These are phyloP conservation scores for Arthrobotrys pseudoclavata DNA, from an alignment of 2,329 filamentous ascomycete genomes.

Conservation along the genomic window DNA sequence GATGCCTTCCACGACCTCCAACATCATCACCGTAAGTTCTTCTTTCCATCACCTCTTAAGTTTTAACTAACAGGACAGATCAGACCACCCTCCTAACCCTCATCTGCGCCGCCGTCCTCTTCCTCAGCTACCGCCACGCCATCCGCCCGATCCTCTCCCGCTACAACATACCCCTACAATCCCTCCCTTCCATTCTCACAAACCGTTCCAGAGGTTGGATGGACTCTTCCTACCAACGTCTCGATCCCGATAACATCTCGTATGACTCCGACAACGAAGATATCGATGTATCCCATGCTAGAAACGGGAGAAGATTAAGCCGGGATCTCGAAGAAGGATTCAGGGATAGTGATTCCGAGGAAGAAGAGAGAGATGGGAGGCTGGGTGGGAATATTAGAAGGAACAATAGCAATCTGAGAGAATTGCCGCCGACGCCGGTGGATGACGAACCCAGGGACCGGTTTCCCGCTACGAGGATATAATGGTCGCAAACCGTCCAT, in stretches of 20 bases:
- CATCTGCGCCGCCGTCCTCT: constrained; percentile 56
- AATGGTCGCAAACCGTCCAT: neutral
- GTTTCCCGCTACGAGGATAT: constrained; percentile 54
- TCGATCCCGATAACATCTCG: constrained; percentile 42
- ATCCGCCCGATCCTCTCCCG: constrained; percentile 57
- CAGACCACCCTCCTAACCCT: constrained; percentile 58
- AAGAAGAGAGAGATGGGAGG: constrained; percentile 45
- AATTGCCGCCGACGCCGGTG: constrained; percentile 53
- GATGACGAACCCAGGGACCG: constrained; percentile 41
- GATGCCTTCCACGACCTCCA: constrained; percentile 58
- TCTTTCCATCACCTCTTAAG: neutral
- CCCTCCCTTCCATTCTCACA: constrained; percentile 53
- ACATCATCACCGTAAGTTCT: constrained; percentile 58
- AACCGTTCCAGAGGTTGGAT: constrained; percentile 57
- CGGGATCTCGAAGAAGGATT: constrained; percentile 56
- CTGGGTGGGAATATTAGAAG: constrained; percentile 37
- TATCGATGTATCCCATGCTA: constrained; percentile 20
- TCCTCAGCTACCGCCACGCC: constrained; percentile 57
- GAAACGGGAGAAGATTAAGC: constrained; percentile 22
- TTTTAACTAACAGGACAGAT: constrained; percentile 9
- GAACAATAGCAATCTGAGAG: constrained; percentile 36
- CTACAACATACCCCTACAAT: constrained; percentile 59
- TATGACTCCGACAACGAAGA: constrained; percentile 57
- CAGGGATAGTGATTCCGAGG: constrained; percentile 56
- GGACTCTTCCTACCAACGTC: constrained; percentile 50